Base-by-base conservation (phyloP, 306 rosid genomes). In the Medicago ruthenica region DNA sequence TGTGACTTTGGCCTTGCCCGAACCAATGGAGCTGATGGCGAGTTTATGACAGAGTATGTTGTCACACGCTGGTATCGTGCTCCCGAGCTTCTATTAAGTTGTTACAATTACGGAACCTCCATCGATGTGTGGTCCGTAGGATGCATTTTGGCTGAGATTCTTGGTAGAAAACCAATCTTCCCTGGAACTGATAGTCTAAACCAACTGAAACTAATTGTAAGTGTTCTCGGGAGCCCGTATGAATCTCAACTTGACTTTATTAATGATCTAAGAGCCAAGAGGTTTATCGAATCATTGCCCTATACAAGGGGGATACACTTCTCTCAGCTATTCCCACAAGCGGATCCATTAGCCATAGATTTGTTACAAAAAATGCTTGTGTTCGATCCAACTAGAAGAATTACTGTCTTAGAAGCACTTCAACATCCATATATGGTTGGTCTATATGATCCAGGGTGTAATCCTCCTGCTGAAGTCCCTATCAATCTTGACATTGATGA, bases 41-140 rank as follows among this genome's bases (percentile, higher is more conserved):
- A 91, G 81, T 90, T 87, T 81, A 90, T 94, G 97, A 94, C 96
- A 20, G 97, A 91, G 82, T 91, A 93, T 81, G 97, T 93, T 60
- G 97, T 91, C 76, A 88, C 98, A 24, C 94, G 97, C 22, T 91
- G 97, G 97, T 90, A 94, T 57, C 96, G 98, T 6, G 97, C 98
- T 7, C 98, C 97, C 0, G 98, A 94, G 87, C 90, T 94, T 58
- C 89, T 94, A 8, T 67, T 94, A 48, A 69, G 90, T 72, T 89
- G 94, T 74, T 91, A 89, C 84, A 88, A 83, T 81, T 94, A 94
- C 22, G 98, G 98, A 76, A 85, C 94, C 50, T 91, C 96, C 53
- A 91, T 94, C 14, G 97, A 91, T n/a, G 85, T 91, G 10, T 94
- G 98, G 98, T 91, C 96, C 21, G 95, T 90, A 9, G 97, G 98